A percentile compares a stretch with the other conserved stretches of the same genome.
These are phyloP conservation scores for Diaporthe longicolla DNA, from an alignment of 2,329 filamentous ascomycete genomes.

Conservation along the genomic window DNA sequence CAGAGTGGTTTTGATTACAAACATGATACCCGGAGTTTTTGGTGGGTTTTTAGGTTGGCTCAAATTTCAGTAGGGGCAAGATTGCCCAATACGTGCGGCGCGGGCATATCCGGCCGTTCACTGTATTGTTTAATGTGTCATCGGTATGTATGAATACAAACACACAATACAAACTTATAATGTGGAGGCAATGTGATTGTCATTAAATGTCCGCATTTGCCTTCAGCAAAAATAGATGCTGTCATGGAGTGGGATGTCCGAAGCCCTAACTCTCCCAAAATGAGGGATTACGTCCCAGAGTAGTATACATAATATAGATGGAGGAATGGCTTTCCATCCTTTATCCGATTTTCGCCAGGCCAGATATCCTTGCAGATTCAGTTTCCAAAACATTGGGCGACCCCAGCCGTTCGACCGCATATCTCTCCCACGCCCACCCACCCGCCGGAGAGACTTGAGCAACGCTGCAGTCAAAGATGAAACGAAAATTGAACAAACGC, in stretches of 20 bases:
- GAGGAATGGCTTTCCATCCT: not conserved
- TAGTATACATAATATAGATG: constrained; percentile 31
- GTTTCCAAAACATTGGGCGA: not conserved
- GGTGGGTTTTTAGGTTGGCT: not conserved
- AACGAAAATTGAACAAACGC: not conserved
- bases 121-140: constrained; percentile 12
- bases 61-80: not conserved
- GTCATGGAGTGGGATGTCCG: constrained; percentile 29
- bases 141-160: constrained; percentile 1
- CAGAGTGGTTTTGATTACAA: not conserved
- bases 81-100: not conserved
- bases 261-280: constrained; percentile 7
- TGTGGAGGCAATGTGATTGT: constrained; percentile 1
- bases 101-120: not conserved
- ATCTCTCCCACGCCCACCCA: not conserved
- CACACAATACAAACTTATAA: not conserved
- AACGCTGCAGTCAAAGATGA: not conserved
- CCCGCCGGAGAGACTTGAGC: not conserved
- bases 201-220: not conserved
- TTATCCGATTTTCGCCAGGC: constrained; percentile 10
- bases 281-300: constrained; percentile 19
- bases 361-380: not conserved
- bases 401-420: not conserved
- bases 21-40: constrained; percentile 41
- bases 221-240: not conserved